phyloP scores from a whole-genome alignment of 495 filamentous ascomycete species.

The Xylaria flabelliformis region DNA sequence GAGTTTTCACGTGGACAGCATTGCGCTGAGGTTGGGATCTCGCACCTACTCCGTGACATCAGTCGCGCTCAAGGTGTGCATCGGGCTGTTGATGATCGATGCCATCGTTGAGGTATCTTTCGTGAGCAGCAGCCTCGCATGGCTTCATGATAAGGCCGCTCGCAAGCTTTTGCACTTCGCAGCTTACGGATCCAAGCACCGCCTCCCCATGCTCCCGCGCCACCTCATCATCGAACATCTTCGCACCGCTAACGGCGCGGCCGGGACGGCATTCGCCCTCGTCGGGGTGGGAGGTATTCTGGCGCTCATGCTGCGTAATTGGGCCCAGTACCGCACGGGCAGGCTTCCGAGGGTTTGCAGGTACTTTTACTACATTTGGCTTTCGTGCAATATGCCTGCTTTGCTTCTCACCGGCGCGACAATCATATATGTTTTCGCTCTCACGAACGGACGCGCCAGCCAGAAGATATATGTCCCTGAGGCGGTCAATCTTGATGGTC shows the following conservation, averaged over 20 bases:
- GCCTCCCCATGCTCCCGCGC: conserved; percentile 50
- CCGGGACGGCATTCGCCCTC: conserved; percentile 56
- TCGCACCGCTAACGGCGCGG: conserved; percentile 57
- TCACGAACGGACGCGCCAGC: conserved; percentile 48
- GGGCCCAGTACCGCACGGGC: conserved; percentile 36
- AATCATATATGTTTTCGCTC: conserved; percentile 54
- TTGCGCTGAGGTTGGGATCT: not conserved
- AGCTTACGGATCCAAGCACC: conserved; percentile 38
- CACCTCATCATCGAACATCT: conserved; percentile 54
- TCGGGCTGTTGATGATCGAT: conserved; percentile 50
- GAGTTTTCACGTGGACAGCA: not conserved
- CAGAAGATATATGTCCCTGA: conserved; percentile 49
- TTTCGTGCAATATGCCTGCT: conserved; percentile 49
- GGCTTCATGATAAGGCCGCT: conserved; percentile 48
- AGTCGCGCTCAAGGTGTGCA: conserved; percentile 3
- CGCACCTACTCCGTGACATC: conserved; percentile 10
- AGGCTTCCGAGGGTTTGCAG: conserved; percentile 20
- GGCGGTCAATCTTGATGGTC: conserved; percentile 42
- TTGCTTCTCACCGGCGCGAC: conserved; percentile 53
- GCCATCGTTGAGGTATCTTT: conserved; percentile 53
- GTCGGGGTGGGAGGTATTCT: conserved; percentile 54
- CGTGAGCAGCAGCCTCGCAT: conserved; percentile 57
- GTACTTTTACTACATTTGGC: conserved; percentile 48
- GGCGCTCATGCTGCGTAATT: conserved; percentile 44
- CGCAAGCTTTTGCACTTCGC: conserved; percentile 41